Evolutionary conservation across 306 rosid genomes (phyloP), one percentile per base, ranked within the genome.

Genomic region (Luffa acutangula): DNA sequence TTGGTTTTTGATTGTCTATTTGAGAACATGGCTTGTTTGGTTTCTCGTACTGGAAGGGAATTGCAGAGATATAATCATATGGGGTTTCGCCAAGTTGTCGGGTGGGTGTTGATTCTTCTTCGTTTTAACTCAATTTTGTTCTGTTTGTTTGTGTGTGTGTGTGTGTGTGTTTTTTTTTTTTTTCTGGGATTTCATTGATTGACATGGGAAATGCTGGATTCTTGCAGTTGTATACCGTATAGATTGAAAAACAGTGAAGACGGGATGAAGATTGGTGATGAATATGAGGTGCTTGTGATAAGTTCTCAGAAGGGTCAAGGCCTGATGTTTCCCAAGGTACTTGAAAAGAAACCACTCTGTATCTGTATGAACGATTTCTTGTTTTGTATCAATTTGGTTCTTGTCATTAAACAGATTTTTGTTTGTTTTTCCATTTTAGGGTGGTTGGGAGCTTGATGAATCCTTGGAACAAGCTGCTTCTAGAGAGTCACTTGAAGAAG

Each of bases 371-470:
- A 17, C 2, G 6, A 45, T 10, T 58, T 56, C 5, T 43, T 48
- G 14, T 46, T 71, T 46, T 39, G 31, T 3, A 2, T 7, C 46
- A 65, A 36, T 65, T 65, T 31, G 76, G 6, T 12, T 64, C 43
- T 41, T 57, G 15, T 5, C 11, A 4, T 9, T 33, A 11, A 10
- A 31, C 17, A 45, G 39, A 45, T 45, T 5, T 33, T 65, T 14
- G 18, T 7, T 64, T 57, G 6, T 6, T 67, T 3, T 18, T 20
- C 36, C 31, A 15, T 51, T 39, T 9, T 67, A 93, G 91, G 99
- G 99, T 87, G 99, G 98, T 60, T 95, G 99, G 99, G 99, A 95
- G 69, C 85, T 95, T 79, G 99, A 95, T 84, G 99, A 95, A 88
- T 91, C 99, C 49, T 52, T 90, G 37, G 96, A 95, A 84, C 94